Conservation (phyloP, 345 rosid species). For the Eucalyptus tenuipes region DNA sequence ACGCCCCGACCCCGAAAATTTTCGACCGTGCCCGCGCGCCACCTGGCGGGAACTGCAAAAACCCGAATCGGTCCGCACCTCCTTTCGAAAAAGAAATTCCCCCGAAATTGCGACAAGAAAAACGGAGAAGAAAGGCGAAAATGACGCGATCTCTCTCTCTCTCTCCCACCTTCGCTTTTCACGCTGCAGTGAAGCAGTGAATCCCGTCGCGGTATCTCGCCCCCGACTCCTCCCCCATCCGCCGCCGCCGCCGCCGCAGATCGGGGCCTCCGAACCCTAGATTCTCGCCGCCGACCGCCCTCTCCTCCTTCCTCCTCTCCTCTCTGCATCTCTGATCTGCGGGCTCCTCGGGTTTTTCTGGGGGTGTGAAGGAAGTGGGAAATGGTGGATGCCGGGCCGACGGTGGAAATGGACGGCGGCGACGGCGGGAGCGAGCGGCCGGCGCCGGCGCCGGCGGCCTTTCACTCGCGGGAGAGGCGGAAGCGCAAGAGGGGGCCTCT, state of each 20-base stretch:
- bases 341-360: background rate
- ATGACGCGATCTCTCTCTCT: background rate
- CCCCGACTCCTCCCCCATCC: background rate
- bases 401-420: background rate
- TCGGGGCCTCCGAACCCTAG: background rate
- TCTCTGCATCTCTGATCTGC: background rate
- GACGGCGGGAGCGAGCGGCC: background rate
- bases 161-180: background rate
- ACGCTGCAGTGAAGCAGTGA: background rate
- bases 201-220: background rate
- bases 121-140: background rate
- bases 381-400: background rate
- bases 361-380: background rate
- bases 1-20: background rate
- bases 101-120: background rate
- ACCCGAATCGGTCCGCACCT: background rate
- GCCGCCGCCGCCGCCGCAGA: background rate
- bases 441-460: background rate
- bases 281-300: background rate
- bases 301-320: background rate
- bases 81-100: background rate
- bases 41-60: background rate
- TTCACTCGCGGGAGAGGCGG: background rate
- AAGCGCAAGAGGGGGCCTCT: slow-evolving; percentile 37
- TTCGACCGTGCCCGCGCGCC: background rate